Conservation (phyloP, 2,329 filamentous ascomycete species). For the Onygenales sp. region DNA sequence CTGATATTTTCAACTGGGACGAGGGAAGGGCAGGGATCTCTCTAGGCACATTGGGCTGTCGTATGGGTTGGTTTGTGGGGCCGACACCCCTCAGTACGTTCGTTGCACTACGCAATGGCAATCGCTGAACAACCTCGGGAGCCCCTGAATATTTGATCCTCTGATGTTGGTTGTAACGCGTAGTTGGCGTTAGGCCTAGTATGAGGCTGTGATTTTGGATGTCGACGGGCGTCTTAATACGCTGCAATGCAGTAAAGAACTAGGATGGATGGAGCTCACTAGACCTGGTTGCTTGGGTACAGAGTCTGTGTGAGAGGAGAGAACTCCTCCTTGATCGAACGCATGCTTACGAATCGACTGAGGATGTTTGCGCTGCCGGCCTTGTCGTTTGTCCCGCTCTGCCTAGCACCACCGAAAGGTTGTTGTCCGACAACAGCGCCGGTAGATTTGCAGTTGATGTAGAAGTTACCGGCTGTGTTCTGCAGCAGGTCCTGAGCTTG, state of each 20-base stretch:
- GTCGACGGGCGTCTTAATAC: no score
- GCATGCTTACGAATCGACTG: constrained; percentile 55
- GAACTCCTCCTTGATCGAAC: constrained; percentile 69
- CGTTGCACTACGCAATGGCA: no score
- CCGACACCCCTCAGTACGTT: no score
- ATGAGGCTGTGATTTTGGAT: no score
- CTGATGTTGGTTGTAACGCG: no score
- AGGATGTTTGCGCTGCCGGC: constrained; percentile 57
- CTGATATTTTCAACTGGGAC: no score
- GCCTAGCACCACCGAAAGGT: constrained; percentile 59
- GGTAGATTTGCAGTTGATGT: constrained; percentile 44
- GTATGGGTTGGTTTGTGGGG: no score
- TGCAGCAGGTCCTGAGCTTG: constrained; percentile 26
- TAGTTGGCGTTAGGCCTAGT: no score
- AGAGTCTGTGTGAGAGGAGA: constrained; percentile 49
- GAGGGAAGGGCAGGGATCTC: no score
- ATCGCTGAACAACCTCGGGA: no score
- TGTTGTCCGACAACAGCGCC: constrained; percentile 66
- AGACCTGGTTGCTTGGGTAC: constrained; percentile 61
- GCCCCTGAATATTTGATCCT: no score
- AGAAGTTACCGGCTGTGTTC: constrained; percentile 31
- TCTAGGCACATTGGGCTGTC: no score
- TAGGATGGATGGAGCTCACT: neutral
- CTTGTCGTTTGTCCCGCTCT: constrained; percentile 65
- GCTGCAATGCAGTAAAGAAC: neutral